Conservation (phyloP, 106 monocot species). For the Dioscorea zingiberensis region DNA sequence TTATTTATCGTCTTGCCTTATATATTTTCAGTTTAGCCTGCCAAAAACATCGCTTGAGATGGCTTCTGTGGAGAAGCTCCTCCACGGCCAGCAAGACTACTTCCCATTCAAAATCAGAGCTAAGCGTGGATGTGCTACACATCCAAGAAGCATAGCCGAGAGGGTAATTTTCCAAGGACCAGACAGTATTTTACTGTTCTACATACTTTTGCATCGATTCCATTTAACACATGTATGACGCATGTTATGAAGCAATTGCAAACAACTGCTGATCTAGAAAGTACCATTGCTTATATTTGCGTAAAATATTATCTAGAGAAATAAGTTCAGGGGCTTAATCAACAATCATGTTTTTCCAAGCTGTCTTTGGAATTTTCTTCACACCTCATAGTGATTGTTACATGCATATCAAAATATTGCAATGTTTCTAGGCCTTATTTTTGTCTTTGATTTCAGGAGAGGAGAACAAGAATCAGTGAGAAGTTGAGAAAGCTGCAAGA, state of each 20-base stretch:
- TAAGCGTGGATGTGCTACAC: slow-evolving; percentile 66
- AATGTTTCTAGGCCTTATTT: background rate
- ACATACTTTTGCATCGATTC: background rate
- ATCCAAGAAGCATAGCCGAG: slow-evolving; percentile 67
- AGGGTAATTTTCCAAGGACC: slow-evolving; percentile 23
- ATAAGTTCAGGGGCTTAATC: too few relatives aligned
- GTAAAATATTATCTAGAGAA: too few relatives aligned
- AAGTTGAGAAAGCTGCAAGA: slow-evolving; percentile 40
- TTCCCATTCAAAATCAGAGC: slow-evolving; percentile 53
- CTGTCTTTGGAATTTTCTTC: too few relatives aligned
- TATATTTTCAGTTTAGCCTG: slow-evolving; percentile 53
- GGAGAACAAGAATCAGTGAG: slow-evolving; percentile 49
- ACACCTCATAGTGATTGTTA: too few relatives aligned
- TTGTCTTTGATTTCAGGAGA: slow-evolving; percentile 6
- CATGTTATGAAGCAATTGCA: too few relatives aligned
- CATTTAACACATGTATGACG: too few relatives aligned
- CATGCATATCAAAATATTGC: too few relatives aligned
- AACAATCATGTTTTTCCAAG: too few relatives aligned
- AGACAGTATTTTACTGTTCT: background rate
- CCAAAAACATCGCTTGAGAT: slow-evolving; percentile 46
- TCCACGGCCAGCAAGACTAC: slow-evolving; percentile 50
- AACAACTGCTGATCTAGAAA: too few relatives aligned
- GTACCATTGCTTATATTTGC: too few relatives aligned
- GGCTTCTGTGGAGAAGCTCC: slow-evolving; percentile 42
- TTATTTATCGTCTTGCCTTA: background rate